Conservation (phyloP, 495 filamentous ascomycete species). For the Chaetomium tenue region DNA sequence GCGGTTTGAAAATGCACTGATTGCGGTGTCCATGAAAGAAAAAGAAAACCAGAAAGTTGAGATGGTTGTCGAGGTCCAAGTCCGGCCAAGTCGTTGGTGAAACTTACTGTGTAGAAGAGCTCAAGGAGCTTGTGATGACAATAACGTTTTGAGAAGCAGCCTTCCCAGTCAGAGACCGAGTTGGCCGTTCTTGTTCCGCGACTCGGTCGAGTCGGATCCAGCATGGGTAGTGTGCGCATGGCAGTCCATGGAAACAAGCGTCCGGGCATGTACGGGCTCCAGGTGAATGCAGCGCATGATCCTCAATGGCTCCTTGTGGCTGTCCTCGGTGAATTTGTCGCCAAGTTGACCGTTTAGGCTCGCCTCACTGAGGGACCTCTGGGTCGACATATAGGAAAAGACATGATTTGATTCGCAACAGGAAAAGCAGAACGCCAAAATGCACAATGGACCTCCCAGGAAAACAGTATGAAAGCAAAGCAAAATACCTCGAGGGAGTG, state of each 20-base stretch:
- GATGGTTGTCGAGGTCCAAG: background rate
- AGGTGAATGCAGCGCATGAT: slow-evolving; percentile 8
- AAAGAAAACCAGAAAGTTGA: background rate
- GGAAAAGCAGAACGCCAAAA: slow-evolving; percentile 20
- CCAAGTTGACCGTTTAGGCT: slow-evolving; percentile 13
- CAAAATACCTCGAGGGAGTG: slow-evolving; percentile 54
- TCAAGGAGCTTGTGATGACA: background rate
- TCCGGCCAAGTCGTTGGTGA: background rate
- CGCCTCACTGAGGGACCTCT: slow-evolving; percentile 32
- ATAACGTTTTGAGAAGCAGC: slow-evolving; percentile 9
- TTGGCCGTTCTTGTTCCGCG: slow-evolving; percentile 9
- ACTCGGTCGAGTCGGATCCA: slow-evolving; percentile 25
- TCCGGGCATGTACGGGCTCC: slow-evolving; percentile 13
- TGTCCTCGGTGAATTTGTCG: slow-evolving; percentile 13
- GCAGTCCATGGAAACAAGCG: slow-evolving; percentile 17
- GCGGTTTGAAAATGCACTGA: background rate
- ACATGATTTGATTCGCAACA: slow-evolving; percentile 36
- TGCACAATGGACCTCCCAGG: slow-evolving; percentile 38
- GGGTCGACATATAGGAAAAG: slow-evolving; percentile 20
- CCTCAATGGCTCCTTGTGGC: slow-evolving; percentile 14
- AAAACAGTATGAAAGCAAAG: slow-evolving; percentile 32
- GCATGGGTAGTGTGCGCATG: background rate
- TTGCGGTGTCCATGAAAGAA: slow-evolving; percentile 1
- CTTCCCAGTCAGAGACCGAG: background rate
- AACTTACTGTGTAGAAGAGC: slow-evolving; percentile 12